phyloP scores from a whole-genome alignment of 176 grass and related monocot species.

The Lolium rigidum region DNA sequence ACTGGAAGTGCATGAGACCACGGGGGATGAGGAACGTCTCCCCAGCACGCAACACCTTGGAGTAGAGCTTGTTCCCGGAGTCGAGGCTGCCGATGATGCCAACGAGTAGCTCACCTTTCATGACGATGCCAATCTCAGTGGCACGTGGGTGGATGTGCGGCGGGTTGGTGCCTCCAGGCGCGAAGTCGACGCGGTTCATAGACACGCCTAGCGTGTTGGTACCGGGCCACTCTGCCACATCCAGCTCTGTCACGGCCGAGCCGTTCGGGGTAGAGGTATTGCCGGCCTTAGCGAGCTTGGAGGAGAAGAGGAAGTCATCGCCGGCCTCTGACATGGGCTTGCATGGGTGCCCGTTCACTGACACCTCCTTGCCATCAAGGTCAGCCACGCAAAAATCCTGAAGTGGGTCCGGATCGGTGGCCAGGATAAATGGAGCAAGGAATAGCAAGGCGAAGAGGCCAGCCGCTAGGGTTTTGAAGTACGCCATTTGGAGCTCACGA shows the following conservation, averaged over 20 bases:
- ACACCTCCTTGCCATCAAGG: not conserved
- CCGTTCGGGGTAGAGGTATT: constrained; percentile 51
- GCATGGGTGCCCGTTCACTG: constrained; percentile 57
- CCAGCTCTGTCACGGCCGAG: constrained; percentile 44
- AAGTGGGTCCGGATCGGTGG: constrained; percentile 55
- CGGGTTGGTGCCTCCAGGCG: constrained; percentile 55
- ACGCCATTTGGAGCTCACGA: constrained; percentile 6
- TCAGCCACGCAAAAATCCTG: constrained; percentile 76
- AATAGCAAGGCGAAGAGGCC: not conserved
- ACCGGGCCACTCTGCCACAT: constrained; percentile 55
- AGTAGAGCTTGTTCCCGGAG: constrained; percentile 49
- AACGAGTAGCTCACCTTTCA: constrained; percentile 46
- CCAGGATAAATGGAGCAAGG: constrained; percentile 5
- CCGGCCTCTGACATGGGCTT: constrained; percentile 26
- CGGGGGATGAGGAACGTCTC: constrained; percentile 69
- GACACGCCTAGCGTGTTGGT: constrained; percentile 70
- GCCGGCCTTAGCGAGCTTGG: constrained; percentile 4
- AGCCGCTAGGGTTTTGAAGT: constrained; percentile 2
- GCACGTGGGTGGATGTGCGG: constrained; percentile 64
- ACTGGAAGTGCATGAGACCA: constrained; percentile 73
- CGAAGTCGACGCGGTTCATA: constrained; percentile 85
- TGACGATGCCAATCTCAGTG: constrained; percentile 52
- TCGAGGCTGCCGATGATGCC: constrained; percentile 55
- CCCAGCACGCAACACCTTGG: constrained; percentile 48
- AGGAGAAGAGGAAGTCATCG: constrained; percentile 59